phyloP scores from a whole-genome alignment of 148 eudicot genomes.

The Fallopia convolvulus region DNA sequence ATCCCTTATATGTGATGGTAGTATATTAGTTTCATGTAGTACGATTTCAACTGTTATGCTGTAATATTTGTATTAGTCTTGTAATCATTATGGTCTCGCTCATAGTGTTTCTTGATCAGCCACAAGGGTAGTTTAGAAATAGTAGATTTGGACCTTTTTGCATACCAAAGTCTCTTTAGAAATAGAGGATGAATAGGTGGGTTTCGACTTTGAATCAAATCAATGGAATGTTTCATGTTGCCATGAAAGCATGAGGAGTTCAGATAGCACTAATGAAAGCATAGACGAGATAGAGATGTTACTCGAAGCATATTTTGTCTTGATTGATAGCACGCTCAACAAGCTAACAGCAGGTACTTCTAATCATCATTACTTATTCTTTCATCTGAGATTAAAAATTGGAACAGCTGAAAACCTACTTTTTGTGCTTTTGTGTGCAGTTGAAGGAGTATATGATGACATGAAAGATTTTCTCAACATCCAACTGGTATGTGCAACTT shows the following conservation, averaged over 20 bases:
- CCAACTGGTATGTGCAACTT: slow-evolving; percentile 67
- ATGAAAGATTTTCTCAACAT: slow-evolving; percentile 95
- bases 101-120: background rate
- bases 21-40: background rate
- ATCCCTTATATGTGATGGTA: slow-evolving; percentile 24
- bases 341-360: slow-evolving; percentile 75
- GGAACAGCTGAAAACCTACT: background rate
- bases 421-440: slow-evolving; percentile 33
- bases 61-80: background rate
- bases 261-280: slow-evolving; percentile 61
- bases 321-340: slow-evolving; percentile 92
- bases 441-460: slow-evolving; percentile 97
- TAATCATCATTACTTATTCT: background rate
- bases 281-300: slow-evolving; percentile 96
- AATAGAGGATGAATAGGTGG: background rate
- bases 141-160: background rate
- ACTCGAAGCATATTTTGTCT: slow-evolving; percentile 95
- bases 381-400: background rate
- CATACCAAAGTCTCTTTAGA: background rate
- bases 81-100: background rate
- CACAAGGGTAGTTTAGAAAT: background rate
- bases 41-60: background rate
- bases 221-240: slow-evolving; percentile 42
- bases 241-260: slow-evolving; percentile 72
- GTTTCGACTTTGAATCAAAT: background rate